Evolutionary conservation across 225 moss, liverwort and hornwort species (phyloP).

Genomic region (Neckera pumila): DNA sequence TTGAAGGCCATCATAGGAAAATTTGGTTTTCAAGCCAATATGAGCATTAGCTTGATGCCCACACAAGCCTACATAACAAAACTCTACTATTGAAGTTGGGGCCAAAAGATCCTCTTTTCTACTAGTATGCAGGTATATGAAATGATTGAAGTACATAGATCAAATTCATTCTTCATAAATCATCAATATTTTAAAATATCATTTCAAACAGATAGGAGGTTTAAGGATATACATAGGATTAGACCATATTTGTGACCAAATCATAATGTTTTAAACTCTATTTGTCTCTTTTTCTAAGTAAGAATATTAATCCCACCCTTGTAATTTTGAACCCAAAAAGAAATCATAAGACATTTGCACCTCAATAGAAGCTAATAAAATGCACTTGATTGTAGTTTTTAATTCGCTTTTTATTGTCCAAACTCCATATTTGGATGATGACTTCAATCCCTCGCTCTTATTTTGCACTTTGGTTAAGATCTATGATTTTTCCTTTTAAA

Average conservation of each 20-base stretch:
- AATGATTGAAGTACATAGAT: too few species aligned
- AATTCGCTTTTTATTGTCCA: neutral
- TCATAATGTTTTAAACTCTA: neutral
- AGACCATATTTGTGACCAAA: neutral
- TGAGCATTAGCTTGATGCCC: too few species aligned
- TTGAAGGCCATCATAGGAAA: too few species aligned
- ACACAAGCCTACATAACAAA: too few species aligned
- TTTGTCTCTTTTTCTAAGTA: neutral
- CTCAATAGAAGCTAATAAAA: neutral
- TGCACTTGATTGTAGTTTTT: neutral
- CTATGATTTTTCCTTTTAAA: fast-evolving
- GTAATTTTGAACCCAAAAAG: fast-evolving
- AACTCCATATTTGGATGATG: neutral
- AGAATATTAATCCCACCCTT: neutral
- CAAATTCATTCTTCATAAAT: neutral
- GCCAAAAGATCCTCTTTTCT: too few species aligned
- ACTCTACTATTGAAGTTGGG: too few species aligned
- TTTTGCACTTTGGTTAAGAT: neutral
- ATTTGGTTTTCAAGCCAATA: too few species aligned
- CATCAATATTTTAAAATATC: neutral
- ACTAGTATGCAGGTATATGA: too few species aligned
- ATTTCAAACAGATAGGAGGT: neutral
- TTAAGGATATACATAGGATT: neutral
- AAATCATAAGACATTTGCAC: neutral
- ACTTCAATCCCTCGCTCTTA: neutral